Evolutionary conservation across 1,284 basidiomycete species (phyloP), one percentile per base, ranked within the genome.

Genomic region (Irpex sp.): DNA sequence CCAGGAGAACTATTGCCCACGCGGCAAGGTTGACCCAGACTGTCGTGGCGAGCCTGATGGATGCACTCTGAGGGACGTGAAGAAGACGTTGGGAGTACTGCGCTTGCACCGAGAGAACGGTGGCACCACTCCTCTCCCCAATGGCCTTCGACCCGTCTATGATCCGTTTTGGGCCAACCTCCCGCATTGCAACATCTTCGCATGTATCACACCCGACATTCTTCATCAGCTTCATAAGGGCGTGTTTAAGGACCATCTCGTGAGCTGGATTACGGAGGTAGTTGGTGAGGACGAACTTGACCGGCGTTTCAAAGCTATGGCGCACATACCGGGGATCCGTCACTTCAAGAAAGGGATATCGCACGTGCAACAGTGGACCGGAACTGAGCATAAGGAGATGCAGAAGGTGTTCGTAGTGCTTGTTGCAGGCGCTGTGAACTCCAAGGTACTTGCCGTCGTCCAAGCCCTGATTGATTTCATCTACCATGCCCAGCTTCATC

Each of bases 151-250:
- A 14, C 42, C 64, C 16, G 48, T 69, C n/a, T 60, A 65, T 47
- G 48, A 66, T 5, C 72, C 72, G 3, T 73, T 72, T 58, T 73
- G 71, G 70, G 12, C 18, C 2, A 48, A 63, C 18, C 66, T 72
- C 3, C 69, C 66, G 5, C 60, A 66, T 51, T 59, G 42, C 52
- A 56, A 73, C 57, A 67, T 69, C 19, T 67, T 64, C 52, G 14
- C 28, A 0, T 62, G 61, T 28, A 61, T 73, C 47, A 68, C 70
- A 4, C 71, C 70, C 2, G 68, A 73, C 55, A 56, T 71, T 18
- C 64, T 73, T 0, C 72, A 72, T 61, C 69, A 72, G 57, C 63
- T 72, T 1, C 66, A 72, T 57, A 68, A 73, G 58, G 71, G 70
- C 4, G 56, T 73, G 9, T 67, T 71, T 63, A 72, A 72, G 37